Conservation (phyloP, 768 basidiomycete species). For the Russula sp. region DNA sequence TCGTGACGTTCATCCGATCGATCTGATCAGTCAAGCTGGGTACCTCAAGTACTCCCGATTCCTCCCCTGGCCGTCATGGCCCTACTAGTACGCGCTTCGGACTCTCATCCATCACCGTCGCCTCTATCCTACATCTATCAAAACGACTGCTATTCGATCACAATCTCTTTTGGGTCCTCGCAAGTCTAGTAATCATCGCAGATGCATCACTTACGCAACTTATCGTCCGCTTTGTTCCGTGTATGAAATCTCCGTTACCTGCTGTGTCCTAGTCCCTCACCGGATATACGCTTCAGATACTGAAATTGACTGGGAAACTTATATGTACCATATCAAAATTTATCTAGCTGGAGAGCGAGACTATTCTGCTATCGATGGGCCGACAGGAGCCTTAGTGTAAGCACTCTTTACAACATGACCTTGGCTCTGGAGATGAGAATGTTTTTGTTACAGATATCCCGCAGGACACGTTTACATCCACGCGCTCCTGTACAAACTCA, state of each 20-base stretch:
- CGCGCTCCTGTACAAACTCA: slow-evolving; percentile 60
- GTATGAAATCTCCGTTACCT: slow-evolving; percentile 47
- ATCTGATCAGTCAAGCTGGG: slow-evolving; percentile 17
- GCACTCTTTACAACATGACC: slow-evolving; percentile 31
- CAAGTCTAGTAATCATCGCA: slow-evolving; percentile 60
- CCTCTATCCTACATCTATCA: slow-evolving; percentile 6
- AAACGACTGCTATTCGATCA: slow-evolving; percentile 50
- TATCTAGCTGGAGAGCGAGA: slow-evolving; percentile 80
- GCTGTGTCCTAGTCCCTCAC: slow-evolving; percentile 24
- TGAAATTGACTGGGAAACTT: slow-evolving; percentile 97
- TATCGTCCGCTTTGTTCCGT: slow-evolving; percentile 78
- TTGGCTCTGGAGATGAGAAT: not conserved
- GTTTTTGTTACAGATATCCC: slow-evolving; percentile 66
- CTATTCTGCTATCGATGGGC: slow-evolving; percentile 79
- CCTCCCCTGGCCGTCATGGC: slow-evolving; percentile 10
- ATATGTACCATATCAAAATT: slow-evolving; percentile 81
- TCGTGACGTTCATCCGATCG: no score
- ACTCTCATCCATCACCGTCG: slow-evolving; percentile 3
- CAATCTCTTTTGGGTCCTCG: slow-evolving; percentile 64
- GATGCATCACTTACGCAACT: slow-evolving; percentile 78
- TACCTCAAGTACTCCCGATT: not conserved
- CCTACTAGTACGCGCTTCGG: not conserved
- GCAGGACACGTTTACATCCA: slow-evolving; percentile 90
- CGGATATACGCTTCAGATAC: slow-evolving; percentile 61
- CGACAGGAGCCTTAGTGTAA: slow-evolving; percentile 92